phyloP scores from a whole-genome alignment of 1,284 basidiomycete species.

The Ceraceosorus guamensis region DNA sequence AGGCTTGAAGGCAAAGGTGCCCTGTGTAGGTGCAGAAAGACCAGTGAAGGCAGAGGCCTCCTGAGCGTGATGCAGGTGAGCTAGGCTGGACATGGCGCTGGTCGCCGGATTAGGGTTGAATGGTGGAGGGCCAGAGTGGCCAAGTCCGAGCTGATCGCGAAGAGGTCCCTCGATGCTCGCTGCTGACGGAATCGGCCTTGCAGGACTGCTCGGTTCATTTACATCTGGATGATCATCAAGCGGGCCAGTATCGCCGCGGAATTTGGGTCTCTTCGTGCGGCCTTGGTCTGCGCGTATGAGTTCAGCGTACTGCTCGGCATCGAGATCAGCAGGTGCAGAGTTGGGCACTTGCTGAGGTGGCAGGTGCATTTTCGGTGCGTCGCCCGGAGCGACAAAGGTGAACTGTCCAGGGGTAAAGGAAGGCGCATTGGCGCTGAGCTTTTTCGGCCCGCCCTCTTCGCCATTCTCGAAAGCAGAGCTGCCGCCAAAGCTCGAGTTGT shows the following conservation, averaged over 20 bases:
- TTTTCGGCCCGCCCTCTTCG: not conserved
- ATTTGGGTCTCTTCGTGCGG: slow-evolving; percentile 13
- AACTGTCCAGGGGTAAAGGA: slow-evolving; percentile 32
- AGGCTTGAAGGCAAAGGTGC: slow-evolving; percentile 14
- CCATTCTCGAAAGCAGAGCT: slow-evolving; percentile 18
- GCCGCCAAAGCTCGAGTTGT: slow-evolving; percentile 30
- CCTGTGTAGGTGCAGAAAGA: too few species aligned
- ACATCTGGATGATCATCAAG: too few species aligned
- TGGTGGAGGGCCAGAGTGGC: slow-evolving; percentile 16
- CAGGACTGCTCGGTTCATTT: too few species aligned
- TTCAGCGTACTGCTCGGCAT: not conserved
- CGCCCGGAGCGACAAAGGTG: slow-evolving; percentile 30
- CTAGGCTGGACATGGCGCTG: not conserved
- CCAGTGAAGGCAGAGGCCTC: too few species aligned
- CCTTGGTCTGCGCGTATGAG: not conserved
- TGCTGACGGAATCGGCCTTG: too few species aligned
- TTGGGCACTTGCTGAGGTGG: too few species aligned
- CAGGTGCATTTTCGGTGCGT: slow-evolving; percentile 8
- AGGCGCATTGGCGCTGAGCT: slow-evolving; percentile 32
- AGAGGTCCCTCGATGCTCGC: slow-evolving; percentile 35
- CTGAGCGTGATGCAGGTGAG: not conserved
- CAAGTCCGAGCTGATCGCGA: slow-evolving; percentile 11
- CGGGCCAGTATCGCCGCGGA: too few species aligned
- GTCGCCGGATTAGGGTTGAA: slow-evolving; percentile 15
- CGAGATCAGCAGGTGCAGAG: not conserved